phyloP scores from a whole-genome alignment of 1,139 yeast species.

The Geotrichum australiense region DNA sequence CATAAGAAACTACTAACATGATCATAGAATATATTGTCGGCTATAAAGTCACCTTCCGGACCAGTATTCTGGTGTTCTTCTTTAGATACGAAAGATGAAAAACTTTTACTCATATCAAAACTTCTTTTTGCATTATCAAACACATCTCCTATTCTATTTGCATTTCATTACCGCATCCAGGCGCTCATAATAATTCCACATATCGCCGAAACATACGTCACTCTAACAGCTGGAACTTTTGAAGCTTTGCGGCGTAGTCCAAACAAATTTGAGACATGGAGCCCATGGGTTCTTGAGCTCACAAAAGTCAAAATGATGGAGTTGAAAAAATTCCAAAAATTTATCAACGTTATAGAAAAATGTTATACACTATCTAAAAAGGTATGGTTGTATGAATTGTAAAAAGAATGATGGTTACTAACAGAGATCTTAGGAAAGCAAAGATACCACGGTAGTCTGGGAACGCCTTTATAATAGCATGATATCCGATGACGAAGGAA shows the following conservation, averaged over 20 bases:
- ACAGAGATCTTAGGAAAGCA: too few species aligned
- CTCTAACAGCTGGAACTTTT: conserved; percentile 18
- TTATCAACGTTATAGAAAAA: conserved; percentile 15
- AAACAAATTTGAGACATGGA: conserved; percentile 15
- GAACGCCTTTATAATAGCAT: too few species aligned
- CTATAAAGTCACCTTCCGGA: too few species aligned
- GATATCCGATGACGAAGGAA: too few species aligned
- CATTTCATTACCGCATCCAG: conserved; percentile 19
- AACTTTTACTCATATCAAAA: conserved; percentile 19
- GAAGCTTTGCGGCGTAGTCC: conserved; percentile 18
- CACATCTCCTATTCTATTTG: conserved; percentile 17
- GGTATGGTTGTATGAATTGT: conserved; percentile 10
- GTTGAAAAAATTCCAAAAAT: conserved; percentile 10
- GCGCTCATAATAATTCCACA: conserved; percentile 19
- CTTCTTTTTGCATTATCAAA: conserved; percentile 21
- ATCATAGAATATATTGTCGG: too few species aligned
- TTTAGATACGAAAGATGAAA: conserved; percentile 15
- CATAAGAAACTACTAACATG: too few species aligned
- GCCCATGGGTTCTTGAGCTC: conserved; percentile 15
- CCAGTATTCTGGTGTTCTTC: conserved; percentile 19
- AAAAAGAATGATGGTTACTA: too few species aligned
- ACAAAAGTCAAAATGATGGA: conserved; percentile 9
- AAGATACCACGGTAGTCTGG: too few species aligned
- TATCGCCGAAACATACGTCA: conserved; percentile 16
- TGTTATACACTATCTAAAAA: conserved; percentile 12